Base-by-base conservation (phyloP, 176 grass and related monocot genomes). In the Saccharum spontaneum region DNA sequence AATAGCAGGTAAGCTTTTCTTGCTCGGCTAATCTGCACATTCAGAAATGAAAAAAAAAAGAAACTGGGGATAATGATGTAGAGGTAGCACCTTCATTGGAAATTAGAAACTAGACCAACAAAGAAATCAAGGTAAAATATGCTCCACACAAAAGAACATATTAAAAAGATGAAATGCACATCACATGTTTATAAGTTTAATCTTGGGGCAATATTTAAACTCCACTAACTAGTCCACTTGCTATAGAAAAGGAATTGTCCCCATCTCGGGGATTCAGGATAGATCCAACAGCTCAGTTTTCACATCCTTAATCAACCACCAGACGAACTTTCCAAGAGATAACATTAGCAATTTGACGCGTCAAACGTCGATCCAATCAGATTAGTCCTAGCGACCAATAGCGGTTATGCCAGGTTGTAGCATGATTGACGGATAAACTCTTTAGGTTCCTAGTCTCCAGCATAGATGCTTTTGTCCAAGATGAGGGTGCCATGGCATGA, bases 11-110 rank as follows among this genome's bases (percentile, higher is more conserved):
- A 12, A 12, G 0, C 4, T 13, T 46, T 46, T 46, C 44, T 46
- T 13, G 44, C 3, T 46, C 11, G 3, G 11, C 13, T 4, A 46
- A 46, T 46, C 10, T 46, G 44, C 11, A 13, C 0, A 45, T 12
- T 45, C 43, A 46, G 44, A 46, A 46, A 13, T 46, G 44, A 10
- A 10, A 43, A 43, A 43, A 14, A 41, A 28, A 28, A 28, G 28
- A 28, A 48, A 15, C 33, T n/a, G 22, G 52, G 57, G 11, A 41
- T 6, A 69, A 57, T 22, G 65, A 46, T 36, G 31, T 77, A 63
- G 9, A 76, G 37, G 67, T 24, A 76, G 71, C 70, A 68, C 78
- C 59, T 75, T 87, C 69, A 24, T 36, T 3, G 10, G 76, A 45
- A 49, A 37, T 4, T 0, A 4, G 82, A 48, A 54, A 39, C 9